Evolutionary conservation across 768 basidiomycete genomes (phyloP).

Genomic region (Arthromyces matolae): DNA sequence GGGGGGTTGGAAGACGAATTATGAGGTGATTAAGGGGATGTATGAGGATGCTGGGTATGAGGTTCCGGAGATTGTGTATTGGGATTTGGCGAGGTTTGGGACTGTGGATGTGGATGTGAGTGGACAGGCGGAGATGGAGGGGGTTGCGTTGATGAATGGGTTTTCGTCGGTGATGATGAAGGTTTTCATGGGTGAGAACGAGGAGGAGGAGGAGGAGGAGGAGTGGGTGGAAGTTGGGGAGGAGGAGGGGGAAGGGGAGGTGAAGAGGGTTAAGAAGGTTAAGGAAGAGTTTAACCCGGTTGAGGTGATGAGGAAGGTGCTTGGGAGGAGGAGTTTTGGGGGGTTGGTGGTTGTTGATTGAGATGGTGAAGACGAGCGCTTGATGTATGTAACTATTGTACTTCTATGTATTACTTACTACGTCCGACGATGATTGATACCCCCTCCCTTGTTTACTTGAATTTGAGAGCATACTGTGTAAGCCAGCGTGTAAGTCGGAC

Average conservation of each 20-base stretch:
- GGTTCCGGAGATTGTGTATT: conserved; percentile 70
- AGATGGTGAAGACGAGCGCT: conserved; percentile 10
- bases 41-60: conserved; percentile 64
- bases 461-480: too few species aligned
- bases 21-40: conserved; percentile 50
- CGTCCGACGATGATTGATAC: too few species aligned
- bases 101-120: conserved; percentile 52
- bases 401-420: too few species aligned
- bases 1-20: conserved; percentile 55
- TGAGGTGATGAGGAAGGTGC: conserved; percentile 44
- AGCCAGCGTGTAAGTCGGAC: too few species aligned
- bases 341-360: conserved; percentile 55
- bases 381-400: too few species aligned
- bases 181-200: conserved; percentile 60
- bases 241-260: conserved; percentile 27
- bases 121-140: conserved; percentile 47
- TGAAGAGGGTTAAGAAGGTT: conserved; percentile 23
- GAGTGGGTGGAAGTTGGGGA: conserved; percentile 35
- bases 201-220: too few species aligned
- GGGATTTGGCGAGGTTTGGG: conserved; percentile 45
- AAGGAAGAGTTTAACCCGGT: conserved; percentile 37
- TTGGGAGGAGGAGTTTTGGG: conserved; percentile 49
- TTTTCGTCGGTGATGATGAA: conserved; percentile 69
- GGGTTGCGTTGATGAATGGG: conserved; percentile 68
- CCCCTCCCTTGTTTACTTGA: too few species aligned